A percentile compares a stretch with the other conserved stretches of the same genome.
Conservation (phyloP, 345 rosid species). For the Brassica juncea region DNA sequence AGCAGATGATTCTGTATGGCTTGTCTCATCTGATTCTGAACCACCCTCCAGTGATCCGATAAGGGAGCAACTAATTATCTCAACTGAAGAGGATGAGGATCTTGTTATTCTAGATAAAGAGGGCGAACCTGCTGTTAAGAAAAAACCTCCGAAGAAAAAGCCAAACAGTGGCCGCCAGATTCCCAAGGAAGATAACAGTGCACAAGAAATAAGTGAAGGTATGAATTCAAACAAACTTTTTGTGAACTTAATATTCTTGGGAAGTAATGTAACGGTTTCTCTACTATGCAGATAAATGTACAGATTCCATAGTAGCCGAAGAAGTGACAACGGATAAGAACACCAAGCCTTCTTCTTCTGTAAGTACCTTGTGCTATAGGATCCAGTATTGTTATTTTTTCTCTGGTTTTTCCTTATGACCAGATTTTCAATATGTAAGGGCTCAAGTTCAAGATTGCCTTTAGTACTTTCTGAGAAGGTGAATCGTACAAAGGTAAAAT, state of each 20-base stretch:
- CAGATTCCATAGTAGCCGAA: constrained; percentile 46
- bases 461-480: constrained; percentile 88
- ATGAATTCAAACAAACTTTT: constrained; percentile 1
- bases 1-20: constrained; percentile 44
- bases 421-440: constrained; percentile 48
- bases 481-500: constrained; percentile 69
- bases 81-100: constrained; percentile 46
- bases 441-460: constrained; percentile 70
- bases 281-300: constrained; percentile 45
- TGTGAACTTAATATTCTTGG: background rate
- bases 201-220: constrained; percentile 48
- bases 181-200: constrained; percentile 42
- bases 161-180: constrained; percentile 31
- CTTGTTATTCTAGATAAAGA: constrained; percentile 29
- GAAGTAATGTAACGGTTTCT: constrained; percentile 2
- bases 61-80: constrained; percentile 25
- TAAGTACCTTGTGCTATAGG: constrained; percentile 44
- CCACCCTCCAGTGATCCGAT: constrained; percentile 43
- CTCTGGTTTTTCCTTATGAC: constrained; percentile 24
- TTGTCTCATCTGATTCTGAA: constrained; percentile 80
- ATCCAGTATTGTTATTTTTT: constrained; percentile 14
- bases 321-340: constrained; percentile 54
- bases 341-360: constrained; percentile 60
- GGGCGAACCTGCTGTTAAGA: constrained; percentile 42
- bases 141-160: constrained; percentile 50